A percentile compares a stretch with the other conserved stretches of the same genome.
Evolutionary conservation across 148 eudicot genomes (phyloP).

Genomic region (Camellia sinensis): DNA sequence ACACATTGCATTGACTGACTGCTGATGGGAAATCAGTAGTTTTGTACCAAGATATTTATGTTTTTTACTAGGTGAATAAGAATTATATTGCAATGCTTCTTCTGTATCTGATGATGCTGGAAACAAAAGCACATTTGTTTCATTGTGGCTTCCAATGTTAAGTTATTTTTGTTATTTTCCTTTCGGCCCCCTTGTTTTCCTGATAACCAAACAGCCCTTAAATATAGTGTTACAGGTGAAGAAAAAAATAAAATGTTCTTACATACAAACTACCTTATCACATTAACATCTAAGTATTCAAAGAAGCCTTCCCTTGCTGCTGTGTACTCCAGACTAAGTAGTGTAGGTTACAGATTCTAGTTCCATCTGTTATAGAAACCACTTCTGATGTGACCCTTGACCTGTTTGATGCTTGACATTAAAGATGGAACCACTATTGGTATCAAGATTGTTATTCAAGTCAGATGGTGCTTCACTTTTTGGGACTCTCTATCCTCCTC

Average conservation of each 20-base stretch:
- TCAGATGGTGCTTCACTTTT: neutral
- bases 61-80: neutral
- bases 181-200: neutral
- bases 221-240: neutral
- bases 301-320: too few species aligned
- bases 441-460: neutral
- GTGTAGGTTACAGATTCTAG: neutral
- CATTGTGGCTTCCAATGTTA: neutral
- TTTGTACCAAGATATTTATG: neutral
- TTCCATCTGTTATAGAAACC: neutral
- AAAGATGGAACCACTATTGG: too few species aligned
- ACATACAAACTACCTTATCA: neutral
- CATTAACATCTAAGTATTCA: too few species aligned
- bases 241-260: neutral
- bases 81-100: neutral
- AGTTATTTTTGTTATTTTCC: neutral
- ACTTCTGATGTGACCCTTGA: neutral
- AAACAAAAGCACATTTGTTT: neutral
- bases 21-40: neutral
- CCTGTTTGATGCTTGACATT: neutral
- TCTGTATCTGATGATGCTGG: neutral
- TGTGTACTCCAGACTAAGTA: too few species aligned
- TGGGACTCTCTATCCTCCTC: neutral
- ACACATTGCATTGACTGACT: neutral
- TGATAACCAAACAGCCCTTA: neutral